Evolutionary conservation across 768 basidiomycete genomes (phyloP), one percentile per base, ranked within the genome.

Genomic region (Coprinopsis sp.): DNA sequence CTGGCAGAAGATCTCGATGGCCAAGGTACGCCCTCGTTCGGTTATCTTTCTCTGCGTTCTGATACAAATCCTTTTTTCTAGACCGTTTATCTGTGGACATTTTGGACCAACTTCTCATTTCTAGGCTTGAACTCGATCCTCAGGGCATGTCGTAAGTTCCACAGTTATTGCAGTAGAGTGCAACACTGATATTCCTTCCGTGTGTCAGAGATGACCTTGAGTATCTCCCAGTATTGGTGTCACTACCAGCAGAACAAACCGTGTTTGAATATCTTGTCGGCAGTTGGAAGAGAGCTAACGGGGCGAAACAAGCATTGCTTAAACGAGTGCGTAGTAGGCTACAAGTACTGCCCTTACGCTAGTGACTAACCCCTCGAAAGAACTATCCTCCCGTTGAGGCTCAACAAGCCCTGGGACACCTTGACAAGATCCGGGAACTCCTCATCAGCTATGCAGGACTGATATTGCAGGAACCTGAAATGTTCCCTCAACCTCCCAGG

Each of bases 401-500:
- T 6, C 76, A 83, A 50, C 68, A 69, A 53, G 91, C 88, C 25
- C 64, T 77, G 10, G 64, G 59, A 23, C 63, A 78, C n/a, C 70
- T 91, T 18, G 87, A 92, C 33, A 90, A 83, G 62, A 61, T 88
- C 29, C 83, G 86, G n/a, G 77, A 86, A 47, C 73, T 96, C 13
- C 65, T 97, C 40, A 79, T 98, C 53, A 91, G 86, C 47, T 96
- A 96, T 66, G 79, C 84, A 10, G 94, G 93, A 4, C 74, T 97
- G 38, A 87, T 78, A 19, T 70, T 99, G 8, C 91, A 94, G 65
- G 93, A 94, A 50, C 89, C 94, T 1, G 83, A 82, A 30, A 94
- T 97, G 86, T 98, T 99, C 54, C 88, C 91, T 38, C 91, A 96
- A 54, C 94, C 93, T 8, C 46, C 65, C 44, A 77, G 80, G 92